Evolutionary conservation across 208 protist species (phyloP).

Genomic region (Giardia muris): DNA sequence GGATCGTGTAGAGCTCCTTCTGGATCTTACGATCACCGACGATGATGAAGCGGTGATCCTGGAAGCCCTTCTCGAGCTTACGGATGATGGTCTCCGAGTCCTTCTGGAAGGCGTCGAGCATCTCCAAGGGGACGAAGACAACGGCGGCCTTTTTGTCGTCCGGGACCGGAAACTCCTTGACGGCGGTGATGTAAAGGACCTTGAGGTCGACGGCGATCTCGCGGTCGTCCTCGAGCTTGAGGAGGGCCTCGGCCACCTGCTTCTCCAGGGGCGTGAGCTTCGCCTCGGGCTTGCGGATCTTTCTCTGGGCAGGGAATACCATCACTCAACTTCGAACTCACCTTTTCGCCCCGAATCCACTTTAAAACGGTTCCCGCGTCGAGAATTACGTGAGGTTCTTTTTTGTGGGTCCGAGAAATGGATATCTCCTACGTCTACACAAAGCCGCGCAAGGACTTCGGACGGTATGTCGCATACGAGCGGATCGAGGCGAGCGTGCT

Average conservation of each 20-base stretch:
- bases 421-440: conserved; percentile 11
- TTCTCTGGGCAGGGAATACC: background rate
- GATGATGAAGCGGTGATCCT: background rate
- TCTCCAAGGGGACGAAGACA: background rate
- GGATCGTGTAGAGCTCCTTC: background rate
- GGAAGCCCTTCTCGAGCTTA: background rate
- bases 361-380: too few relatives aligned
- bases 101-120: background rate
- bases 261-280: background rate
- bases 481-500: background rate
- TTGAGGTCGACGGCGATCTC: background rate
- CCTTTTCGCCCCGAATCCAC: too few relatives aligned
- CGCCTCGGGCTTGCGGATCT: background rate
- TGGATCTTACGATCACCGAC: background rate
- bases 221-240: background rate
- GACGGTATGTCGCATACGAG: background rate
- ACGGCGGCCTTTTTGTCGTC: background rate
- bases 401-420: too few relatives aligned
- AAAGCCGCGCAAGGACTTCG: conserved; percentile 4
- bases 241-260: background rate
- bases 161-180: background rate
- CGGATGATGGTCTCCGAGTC: background rate
- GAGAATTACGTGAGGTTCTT: too few relatives aligned
- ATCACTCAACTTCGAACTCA: too few relatives aligned
- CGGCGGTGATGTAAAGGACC: background rate